Conservation (phyloP, 2,329 filamentous ascomycete genomes). For the Xylaria sp. region DNA sequence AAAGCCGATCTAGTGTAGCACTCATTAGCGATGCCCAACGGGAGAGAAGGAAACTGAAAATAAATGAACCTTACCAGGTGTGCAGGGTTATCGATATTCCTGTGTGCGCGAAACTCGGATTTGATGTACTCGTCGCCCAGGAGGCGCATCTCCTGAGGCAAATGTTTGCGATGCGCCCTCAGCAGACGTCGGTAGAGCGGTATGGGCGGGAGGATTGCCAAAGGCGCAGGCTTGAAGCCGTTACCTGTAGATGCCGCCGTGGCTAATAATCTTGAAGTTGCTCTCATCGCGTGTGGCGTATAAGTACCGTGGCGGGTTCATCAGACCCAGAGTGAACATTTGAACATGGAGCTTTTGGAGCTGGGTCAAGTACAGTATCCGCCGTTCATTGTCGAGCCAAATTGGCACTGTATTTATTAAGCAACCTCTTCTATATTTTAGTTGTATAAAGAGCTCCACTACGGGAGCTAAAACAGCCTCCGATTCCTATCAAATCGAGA, state of each 20-base stretch:
- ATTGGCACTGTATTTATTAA: constrained; percentile 8
- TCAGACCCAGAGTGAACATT: background rate
- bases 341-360: constrained; percentile 7
- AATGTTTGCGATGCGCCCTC: constrained; percentile 82
- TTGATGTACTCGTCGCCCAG: constrained; percentile 95
- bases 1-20: constrained; percentile 80
- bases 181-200: constrained; percentile 89
- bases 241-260: constrained; percentile 42
- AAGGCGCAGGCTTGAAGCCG: constrained; percentile 45
- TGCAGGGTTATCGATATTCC: constrained; percentile 85
- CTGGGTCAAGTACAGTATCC: constrained; percentile 8
- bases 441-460: constrained; percentile 2
- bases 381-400: background rate
- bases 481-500: background rate
- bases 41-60: background rate
- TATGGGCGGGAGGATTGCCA: constrained; percentile 86
- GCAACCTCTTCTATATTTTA: no score
- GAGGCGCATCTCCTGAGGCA: constrained; percentile 78
- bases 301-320: constrained; percentile 9
- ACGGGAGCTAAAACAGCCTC: constrained; percentile 14
- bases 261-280: constrained; percentile 42
- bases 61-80: constrained; percentile 74
- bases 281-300: constrained; percentile 39
- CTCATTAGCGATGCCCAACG: background rate
- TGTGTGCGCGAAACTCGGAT: constrained; percentile 87